Conservation (phyloP, 495 filamentous ascomycete species). For the Penicillium paxilli region DNA sequence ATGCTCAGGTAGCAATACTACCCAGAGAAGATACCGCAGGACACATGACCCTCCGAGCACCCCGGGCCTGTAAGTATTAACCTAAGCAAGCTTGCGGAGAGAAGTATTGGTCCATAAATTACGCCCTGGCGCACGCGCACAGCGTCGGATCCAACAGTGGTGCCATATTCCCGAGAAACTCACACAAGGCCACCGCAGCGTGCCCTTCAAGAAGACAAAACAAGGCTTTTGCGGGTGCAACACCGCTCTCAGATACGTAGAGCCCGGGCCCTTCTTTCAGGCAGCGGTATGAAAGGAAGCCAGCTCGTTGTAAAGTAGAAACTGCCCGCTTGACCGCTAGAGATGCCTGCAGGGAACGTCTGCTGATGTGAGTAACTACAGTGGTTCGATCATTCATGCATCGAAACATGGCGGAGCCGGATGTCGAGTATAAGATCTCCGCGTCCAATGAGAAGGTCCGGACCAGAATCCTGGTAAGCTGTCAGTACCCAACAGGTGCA, state of each 20-base stretch:
- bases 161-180: constrained; percentile 4
- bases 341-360: neutral
- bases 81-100: neutral
- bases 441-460: neutral
- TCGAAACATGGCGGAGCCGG: constrained; percentile 9
- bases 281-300: constrained; percentile 6
- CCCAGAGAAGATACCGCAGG: neutral
- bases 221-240: constrained; percentile 3
- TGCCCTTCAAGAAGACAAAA: neutral
- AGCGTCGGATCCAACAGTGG: constrained; percentile 1
- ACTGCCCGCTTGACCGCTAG: constrained; percentile 13
- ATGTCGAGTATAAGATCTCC: neutral
- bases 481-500: neutral
- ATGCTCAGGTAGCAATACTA: neutral
- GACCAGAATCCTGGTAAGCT: neutral
- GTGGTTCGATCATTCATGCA: constrained; percentile 7
- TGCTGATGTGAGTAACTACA: constrained; percentile 11
- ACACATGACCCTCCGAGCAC: neutral
- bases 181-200: constrained; percentile 14
- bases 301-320: neutral
- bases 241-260: neutral
- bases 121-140: neutral
- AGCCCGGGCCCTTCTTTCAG: neutral
- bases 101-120: neutral
- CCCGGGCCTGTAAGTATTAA: neutral